These are phyloP conservation scores for Stylosanthes scabra DNA, from an alignment of 331 rosid species.

Conservation along the genomic window DNA sequence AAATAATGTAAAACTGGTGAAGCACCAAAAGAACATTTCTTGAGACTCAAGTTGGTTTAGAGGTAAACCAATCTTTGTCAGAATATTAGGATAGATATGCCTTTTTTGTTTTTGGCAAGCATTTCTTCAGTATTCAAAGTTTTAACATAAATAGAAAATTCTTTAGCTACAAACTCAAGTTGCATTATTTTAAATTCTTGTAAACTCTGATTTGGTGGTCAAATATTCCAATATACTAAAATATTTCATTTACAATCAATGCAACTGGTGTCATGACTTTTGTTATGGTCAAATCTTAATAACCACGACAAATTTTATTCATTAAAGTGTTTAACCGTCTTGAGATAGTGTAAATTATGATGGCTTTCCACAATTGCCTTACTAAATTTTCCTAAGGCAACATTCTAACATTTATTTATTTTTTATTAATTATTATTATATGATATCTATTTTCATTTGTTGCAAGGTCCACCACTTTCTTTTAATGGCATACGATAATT, in stretches of 20 bases:
- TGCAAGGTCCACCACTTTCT: conserved; percentile 39
- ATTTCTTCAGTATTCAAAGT: background rate
- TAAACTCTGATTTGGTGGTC: background rate
- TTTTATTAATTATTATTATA: background rate
- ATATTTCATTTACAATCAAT: too few species aligned
- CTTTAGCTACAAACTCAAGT: background rate
- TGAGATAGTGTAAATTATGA: background rate
- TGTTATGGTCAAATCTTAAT: background rate
- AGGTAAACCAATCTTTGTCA: too few species aligned
- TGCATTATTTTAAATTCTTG: background rate
- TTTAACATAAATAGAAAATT: background rate
- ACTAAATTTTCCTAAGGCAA: background rate
- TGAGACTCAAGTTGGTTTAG: too few species aligned
- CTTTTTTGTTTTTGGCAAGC: too few species aligned
- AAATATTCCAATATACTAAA: background rate
- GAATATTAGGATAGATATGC: too few species aligned
- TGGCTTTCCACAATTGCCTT: background rate
- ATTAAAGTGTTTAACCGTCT: background rate
- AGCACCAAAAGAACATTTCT: too few species aligned
- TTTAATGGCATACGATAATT: conserved; percentile 28
- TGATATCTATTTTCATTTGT: conserved; percentile 10
- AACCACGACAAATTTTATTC: background rate
- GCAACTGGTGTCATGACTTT: background rate
- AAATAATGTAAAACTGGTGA: too few species aligned
- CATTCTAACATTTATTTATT: too few species aligned